These are phyloP conservation scores for Pythium aristosporum DNA, from an alignment of 352 stramenopile genomes.

Conservation along the genomic window DNA sequence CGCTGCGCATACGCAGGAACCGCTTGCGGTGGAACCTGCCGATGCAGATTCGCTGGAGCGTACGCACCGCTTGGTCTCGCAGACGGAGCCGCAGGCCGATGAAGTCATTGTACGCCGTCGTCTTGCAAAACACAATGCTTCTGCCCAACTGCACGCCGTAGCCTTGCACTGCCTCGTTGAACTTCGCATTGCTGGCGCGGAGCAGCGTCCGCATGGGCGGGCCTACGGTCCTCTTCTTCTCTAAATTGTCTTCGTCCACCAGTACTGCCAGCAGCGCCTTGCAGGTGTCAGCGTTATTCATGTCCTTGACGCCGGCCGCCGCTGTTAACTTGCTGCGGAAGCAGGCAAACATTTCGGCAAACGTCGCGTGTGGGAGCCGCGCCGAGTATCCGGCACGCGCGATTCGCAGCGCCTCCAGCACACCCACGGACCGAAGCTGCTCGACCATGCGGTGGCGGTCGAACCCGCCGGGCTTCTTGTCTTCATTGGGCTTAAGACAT, in stretches of 20 bases:
- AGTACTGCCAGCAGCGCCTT: slow-evolving; percentile 29
- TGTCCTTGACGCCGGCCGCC: slow-evolving; percentile 2
- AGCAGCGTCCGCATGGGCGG: slow-evolving; percentile 28
- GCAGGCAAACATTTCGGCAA: slow-evolving; percentile 77
- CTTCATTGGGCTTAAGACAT: slow-evolving; percentile 98
- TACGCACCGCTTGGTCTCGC: slow-evolving; percentile 23
- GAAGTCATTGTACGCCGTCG: slow-evolving; percentile 35
- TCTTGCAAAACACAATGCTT: slow-evolving; percentile 43
- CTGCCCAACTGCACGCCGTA: slow-evolving; percentile 35
- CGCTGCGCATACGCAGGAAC: slow-evolving; percentile 20
- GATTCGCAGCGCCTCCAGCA: slow-evolving; percentile 96
- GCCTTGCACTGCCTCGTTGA: slow-evolving; percentile 27
- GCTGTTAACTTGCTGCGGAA: slow-evolving; percentile 46
- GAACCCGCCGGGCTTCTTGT: slow-evolving; percentile 64
- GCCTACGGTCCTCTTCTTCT: slow-evolving; percentile 10
- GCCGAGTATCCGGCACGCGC: slow-evolving; percentile 95
- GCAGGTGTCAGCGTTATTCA: slow-evolving; percentile 16
- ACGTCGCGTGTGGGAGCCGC: slow-evolving; percentile 91
- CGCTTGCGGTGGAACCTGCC: slow-evolving; percentile 20
- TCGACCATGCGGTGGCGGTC: slow-evolving; percentile 92
- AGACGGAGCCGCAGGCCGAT: slow-evolving; percentile 27
- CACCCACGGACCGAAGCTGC: slow-evolving; percentile 96
- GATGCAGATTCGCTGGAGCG: slow-evolving; percentile 24
- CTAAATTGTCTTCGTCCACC: slow-evolving; percentile 23
- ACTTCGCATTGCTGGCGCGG: slow-evolving; percentile 27